Evolutionary conservation across 371 early-diverging fungal species (phyloP), one percentile per base, ranked within the genome.

Genomic region (Mortierella polycephala): DNA sequence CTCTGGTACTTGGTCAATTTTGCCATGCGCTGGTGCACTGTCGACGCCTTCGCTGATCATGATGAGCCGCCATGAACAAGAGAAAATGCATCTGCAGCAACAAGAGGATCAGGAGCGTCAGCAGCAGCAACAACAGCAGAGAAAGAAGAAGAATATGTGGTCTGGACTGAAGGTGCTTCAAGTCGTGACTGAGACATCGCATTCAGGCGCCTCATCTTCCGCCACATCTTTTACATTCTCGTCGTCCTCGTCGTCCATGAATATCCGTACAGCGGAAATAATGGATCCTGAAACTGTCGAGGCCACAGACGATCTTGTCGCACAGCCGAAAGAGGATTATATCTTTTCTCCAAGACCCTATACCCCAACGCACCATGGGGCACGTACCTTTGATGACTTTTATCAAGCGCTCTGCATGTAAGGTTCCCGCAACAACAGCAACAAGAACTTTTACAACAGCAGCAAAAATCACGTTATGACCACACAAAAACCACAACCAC

Each of bases 271-370:
- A 52, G 49, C 14, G 4, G 6, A 39, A 16, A 49, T 42, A 12
- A 12, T 49, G 23, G 46, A 46, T 46, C 46, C 46, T 46, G 16
- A 16, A 46, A 16, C 46, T 46, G 45, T 45, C 67, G 3, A 62
- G 44, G 14, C n/a, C 49, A 10, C 57, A 50, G 8, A 12, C 58
- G n/a, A 52, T 55, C n/a, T 16, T 60, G 54, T 62, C 69, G 9
- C 51, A 4, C 30, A 30, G 30, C 30, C 30, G 30, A 4, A 30
- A 30, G 30, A 30, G 4, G 79, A 79, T 20, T 72, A 69, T 47
- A 79, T 79, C 57, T 79, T 79, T 60, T 79, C 79, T 7, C 79
- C 79, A 30, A 44, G 79, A 18, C 62, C 71, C 2, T 71, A 60
- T 47, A 49, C 52, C 5, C 56, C 68, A 16, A 53, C 74, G 14